Evolutionary conservation across 2,329 filamentous ascomycete species (phyloP).

Genomic region (Xylaria digitata): DNA sequence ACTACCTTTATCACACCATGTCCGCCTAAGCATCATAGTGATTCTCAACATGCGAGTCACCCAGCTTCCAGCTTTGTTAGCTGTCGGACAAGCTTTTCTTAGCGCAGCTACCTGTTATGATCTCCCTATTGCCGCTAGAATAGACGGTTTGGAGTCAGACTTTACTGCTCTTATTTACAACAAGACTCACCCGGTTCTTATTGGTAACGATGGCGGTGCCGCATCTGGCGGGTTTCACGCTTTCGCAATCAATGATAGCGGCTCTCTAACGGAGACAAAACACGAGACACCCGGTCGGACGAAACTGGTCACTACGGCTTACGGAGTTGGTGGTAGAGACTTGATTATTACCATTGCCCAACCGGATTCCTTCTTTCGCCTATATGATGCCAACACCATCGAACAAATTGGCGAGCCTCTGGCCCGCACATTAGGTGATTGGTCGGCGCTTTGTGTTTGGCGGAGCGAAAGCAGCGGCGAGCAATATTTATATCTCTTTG

Average conservation of each 20-base stretch:
- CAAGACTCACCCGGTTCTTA: constrained; percentile 50
- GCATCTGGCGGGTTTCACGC: constrained; percentile 57
- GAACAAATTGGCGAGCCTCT: constrained; percentile 50
- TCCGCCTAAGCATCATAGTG: too few relatives aligned
- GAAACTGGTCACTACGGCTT: constrained; percentile 57
- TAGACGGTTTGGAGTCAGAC: constrained; percentile 55
- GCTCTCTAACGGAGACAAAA: constrained; percentile 49
- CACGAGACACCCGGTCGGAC: constrained; percentile 56
- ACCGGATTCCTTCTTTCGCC: constrained; percentile 56
- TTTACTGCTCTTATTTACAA: constrained; percentile 56
- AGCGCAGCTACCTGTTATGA: constrained; percentile 29
- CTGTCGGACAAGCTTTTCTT: constrained; percentile 6
- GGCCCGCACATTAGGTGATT: constrained; percentile 56
- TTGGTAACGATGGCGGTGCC: constrained; percentile 60
- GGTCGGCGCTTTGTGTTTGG: constrained; percentile 61
- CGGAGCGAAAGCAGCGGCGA: constrained; percentile 54
- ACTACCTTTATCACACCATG: not conserved
- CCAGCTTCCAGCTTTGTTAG: not conserved
- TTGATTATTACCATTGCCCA: constrained; percentile 56
- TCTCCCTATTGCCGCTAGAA: constrained; percentile 46
- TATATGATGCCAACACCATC: constrained; percentile 52
- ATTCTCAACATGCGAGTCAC: constrained; percentile 6
- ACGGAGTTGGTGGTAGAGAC: constrained; percentile 53
- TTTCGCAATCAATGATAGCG: constrained; percentile 50
- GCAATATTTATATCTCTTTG: constrained; percentile 59